Percentiles rank a stretch among this genome's conserved stretches.
Conservation (phyloP, 768 basidiomycete genomes). For the Candolleomyces aberdarensis region DNA sequence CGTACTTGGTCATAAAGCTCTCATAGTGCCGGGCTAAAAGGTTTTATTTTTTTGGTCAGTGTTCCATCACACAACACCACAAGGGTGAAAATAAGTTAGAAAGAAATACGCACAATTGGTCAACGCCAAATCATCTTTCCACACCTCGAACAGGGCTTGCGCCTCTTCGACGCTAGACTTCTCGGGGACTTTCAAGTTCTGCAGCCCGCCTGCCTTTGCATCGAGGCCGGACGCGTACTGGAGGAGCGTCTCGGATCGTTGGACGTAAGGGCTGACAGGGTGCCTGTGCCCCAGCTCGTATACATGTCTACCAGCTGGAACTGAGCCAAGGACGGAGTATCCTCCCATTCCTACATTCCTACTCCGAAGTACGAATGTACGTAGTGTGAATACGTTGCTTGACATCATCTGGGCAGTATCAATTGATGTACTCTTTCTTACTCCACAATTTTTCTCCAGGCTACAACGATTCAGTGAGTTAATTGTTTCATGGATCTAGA, state of each 20-base stretch:
- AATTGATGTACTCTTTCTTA: too few relatives aligned
- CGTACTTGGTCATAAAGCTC: constrained; percentile 74
- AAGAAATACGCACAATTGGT: constrained; percentile 38
- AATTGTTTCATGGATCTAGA: too few relatives aligned
- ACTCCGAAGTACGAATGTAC: too few relatives aligned
- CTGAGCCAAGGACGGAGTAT: too few relatives aligned
- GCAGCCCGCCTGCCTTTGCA: constrained; percentile 29
- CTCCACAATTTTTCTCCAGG: too few relatives aligned
- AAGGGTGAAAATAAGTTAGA: not conserved
- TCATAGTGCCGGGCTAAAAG: constrained; percentile 51
- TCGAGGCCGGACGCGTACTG: too few relatives aligned
- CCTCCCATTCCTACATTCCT: too few relatives aligned
- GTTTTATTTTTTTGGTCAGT: not conserved
- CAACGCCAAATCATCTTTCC: constrained; percentile 61
- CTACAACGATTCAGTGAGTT: too few relatives aligned
- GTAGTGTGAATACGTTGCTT: too few relatives aligned
- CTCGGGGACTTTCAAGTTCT: constrained; percentile 43
- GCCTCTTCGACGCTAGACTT: constrained; percentile 69
- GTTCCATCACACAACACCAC: not conserved
- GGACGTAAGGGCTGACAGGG: constrained; percentile 44
- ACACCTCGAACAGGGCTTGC: constrained; percentile 69
- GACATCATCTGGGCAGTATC: too few relatives aligned
- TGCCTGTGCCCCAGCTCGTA: constrained; percentile 34
- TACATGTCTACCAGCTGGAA: too few relatives aligned
- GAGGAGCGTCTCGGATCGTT: constrained; percentile 9